These are phyloP conservation scores for Aspergillus ochraceoroseus DNA, from an alignment of 2,329 filamentous ascomycete species.

Conservation along the genomic window DNA sequence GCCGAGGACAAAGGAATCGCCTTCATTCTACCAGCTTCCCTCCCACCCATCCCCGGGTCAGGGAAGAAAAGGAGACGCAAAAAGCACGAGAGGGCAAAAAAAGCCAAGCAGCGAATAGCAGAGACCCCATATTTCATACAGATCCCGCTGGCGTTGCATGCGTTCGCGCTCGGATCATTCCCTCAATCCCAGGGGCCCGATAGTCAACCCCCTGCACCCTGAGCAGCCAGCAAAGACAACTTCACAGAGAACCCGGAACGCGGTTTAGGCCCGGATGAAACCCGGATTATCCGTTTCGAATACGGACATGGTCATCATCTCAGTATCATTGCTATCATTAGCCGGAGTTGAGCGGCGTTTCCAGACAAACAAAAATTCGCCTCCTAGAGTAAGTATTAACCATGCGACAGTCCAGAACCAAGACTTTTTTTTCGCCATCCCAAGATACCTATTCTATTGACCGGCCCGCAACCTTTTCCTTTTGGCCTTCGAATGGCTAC, in stretches of 20 bases:
- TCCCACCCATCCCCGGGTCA: background rate
- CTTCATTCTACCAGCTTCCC: conserved; percentile 5
- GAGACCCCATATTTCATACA: background rate
- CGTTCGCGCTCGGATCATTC: conserved; percentile 2
- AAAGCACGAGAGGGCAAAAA: background rate
- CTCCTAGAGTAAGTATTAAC: no score
- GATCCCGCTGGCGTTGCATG: conserved; percentile 9
- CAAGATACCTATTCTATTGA: background rate
- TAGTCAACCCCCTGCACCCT: conserved; percentile 2
- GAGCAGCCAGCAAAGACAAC: conserved; percentile 9
- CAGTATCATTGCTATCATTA: no score
- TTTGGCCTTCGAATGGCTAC: background rate
- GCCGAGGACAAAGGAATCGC: background rate
- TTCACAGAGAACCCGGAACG: no score
- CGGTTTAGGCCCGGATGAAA: no score
- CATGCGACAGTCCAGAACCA: background rate
- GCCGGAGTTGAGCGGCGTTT: no score
- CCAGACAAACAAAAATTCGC: no score
- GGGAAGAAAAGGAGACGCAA: background rate
- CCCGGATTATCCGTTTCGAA: no score
- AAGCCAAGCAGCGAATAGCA: background rate
- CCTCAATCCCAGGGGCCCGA: background rate
- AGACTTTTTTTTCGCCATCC: background rate
- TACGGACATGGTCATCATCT: no score
- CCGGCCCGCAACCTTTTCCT: background rate